Percentiles rank a stretch among this genome's conserved stretches.
Evolutionary conservation across 331 rosid species (phyloP).

Genomic region (Dryas integrifolia): DNA sequence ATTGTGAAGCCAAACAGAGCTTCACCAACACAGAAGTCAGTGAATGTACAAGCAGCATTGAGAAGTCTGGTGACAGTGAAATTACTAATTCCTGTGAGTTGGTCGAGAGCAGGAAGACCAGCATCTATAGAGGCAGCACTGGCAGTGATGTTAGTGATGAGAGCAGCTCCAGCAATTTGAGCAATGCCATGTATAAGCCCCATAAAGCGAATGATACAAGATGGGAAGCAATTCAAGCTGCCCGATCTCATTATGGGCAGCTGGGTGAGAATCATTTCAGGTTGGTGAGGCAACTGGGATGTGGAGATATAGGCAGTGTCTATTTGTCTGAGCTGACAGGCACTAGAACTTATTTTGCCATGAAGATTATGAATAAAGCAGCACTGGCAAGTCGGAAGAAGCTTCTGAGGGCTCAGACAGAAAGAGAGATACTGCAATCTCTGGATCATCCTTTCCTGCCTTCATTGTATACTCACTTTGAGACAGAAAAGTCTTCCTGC

Average conservation of each 20-base stretch:
- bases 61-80: constrained; percentile 67
- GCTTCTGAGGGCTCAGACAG: constrained; percentile 84
- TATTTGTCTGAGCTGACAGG: constrained; percentile 79
- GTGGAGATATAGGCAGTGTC: constrained; percentile 93
- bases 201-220: constrained; percentile 79
- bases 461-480: constrained; percentile 76
- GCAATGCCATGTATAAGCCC: constrained; percentile 76
- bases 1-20: constrained; percentile 84
- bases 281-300: constrained; percentile 70
- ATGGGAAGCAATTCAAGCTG: constrained; percentile 92
- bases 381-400: constrained; percentile 77
- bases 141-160: constrained; percentile 89
- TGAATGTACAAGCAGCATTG: constrained; percentile 63
- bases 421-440: constrained; percentile 86
- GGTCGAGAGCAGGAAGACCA: constrained; percentile 76
- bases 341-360: constrained; percentile 79
- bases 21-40: constrained; percentile 69
- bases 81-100: constrained; percentile 57
- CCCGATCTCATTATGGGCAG: constrained; percentile 60
- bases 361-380: constrained; percentile 91
- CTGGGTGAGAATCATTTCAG: constrained; percentile 78
- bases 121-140: constrained; percentile 81
- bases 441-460: constrained; percentile 97
- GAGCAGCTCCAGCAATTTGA: constrained; percentile 77
- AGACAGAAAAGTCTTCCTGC: constrained; percentile 76